Evolutionary conservation across 2,329 filamentous ascomycete genomes (phyloP).

Genomic region (Golovinomyces cichoracearum): DNA sequence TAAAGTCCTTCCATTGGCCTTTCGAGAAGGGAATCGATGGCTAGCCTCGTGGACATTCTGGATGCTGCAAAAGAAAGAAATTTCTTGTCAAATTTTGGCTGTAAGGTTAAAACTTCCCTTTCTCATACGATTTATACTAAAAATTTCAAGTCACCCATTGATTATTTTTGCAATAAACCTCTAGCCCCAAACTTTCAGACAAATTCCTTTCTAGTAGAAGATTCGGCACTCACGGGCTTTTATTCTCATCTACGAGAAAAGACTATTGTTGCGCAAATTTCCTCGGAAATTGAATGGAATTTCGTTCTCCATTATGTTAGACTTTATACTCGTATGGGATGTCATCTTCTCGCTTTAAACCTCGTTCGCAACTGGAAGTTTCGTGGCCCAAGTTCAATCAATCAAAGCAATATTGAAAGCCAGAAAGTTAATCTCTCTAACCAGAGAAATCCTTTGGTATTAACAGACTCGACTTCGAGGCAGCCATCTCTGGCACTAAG

Average conservation of each 20-base stretch:
- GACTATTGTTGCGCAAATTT: slow-evolving; percentile 55
- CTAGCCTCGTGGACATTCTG: slow-evolving; percentile 88
- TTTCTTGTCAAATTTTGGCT: slow-evolving; percentile 61
- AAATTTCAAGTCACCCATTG: slow-evolving; percentile 40
- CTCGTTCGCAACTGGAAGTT: slow-evolving; percentile 69
- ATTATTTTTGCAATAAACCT: slow-evolving; percentile 43
- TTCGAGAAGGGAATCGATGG: slow-evolving; percentile 70
- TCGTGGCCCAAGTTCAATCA: slow-evolving; percentile 21
- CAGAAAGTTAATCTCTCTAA: slow-evolving; percentile 19
- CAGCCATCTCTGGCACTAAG: slow-evolving; percentile 20
- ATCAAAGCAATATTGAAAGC: slow-evolving; percentile 20
- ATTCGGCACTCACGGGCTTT: slow-evolving; percentile 65
- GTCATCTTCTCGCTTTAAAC: slow-evolving; percentile 67
- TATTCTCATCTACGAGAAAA: slow-evolving; percentile 67
- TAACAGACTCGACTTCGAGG: slow-evolving; percentile 40
- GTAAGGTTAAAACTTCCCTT: slow-evolving; percentile 22
- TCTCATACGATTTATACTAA: slow-evolving; percentile 4
- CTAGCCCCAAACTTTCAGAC: slow-evolving; percentile 43
- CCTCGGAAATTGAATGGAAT: slow-evolving; percentile 60
- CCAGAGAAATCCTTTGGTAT: slow-evolving; percentile 47
- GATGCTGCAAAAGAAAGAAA: slow-evolving; percentile 59
- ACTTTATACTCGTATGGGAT: slow-evolving; percentile 75
- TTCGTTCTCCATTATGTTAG: slow-evolving; percentile 70
- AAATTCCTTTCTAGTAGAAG: slow-evolving; percentile 64
- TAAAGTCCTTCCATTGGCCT: slow-evolving; percentile 51